Base-by-base conservation (phyloP, 805 yeast species). In the Saccharomyces eubayanus region DNA sequence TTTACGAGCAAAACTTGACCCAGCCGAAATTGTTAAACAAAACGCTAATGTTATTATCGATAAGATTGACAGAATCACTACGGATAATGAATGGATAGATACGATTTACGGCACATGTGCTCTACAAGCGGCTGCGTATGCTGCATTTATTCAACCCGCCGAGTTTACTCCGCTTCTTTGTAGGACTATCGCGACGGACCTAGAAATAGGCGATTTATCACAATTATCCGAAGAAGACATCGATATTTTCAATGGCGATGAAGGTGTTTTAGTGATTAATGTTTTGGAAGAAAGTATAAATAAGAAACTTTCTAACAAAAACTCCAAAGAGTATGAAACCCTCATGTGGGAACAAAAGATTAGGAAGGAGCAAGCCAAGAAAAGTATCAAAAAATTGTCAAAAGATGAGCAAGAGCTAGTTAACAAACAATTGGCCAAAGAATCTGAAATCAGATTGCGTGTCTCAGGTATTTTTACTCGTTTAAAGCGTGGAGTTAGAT, bases 311-410 rank as follows among this genome's bases (percentile, higher is more conserved):
- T 81, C 82, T 12, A 81, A 81, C 64, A 88, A 87, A 66, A 88
- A 88, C 65, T 73, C 88, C 0, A 90, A 84, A 64, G 96, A 90
- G 62, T 89, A 89, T 62, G 96, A 86, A 62, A 86, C 91, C 1
- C 72, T 80, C 55, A 83, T 88, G 67, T 92, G 98, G 98, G 99
- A 94, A 65, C 90, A 85, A 60, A 79, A 80, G 51, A 78, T 94
- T 31, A 81, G 92, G 62, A 82, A 82, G 57, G 92, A 89, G 63
- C 74, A 90, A 40, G 83, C 85, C 0, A 75, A 76, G 51, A 78
- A 57, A 60, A 65, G n/a, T 63, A 55, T 51, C 11, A 83, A 78
- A 69, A 87, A 86, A 63, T 73, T 84, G 45, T 77, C 95, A 2
- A 85, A 82, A 58, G 97, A 91, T 63, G 96, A 94, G 55, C 87